Conservation (phyloP, 148 eudicot genomes). For the Heliosperma pusillum region DNA sequence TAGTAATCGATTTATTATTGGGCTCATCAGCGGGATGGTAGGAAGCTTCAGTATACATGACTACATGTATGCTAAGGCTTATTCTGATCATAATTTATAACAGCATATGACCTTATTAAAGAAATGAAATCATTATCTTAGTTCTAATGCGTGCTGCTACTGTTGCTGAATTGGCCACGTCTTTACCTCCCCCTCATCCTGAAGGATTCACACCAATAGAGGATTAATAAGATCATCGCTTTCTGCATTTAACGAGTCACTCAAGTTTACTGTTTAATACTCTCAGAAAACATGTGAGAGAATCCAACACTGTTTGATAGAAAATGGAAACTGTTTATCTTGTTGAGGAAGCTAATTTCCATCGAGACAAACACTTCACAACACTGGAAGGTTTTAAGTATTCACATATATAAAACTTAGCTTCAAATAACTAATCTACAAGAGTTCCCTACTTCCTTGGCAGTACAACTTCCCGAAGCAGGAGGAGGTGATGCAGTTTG, state of each 20-base stretch:
- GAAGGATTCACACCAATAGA: neutral
- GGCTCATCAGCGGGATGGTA: too few species aligned
- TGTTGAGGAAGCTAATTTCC: neutral
- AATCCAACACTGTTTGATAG: neutral
- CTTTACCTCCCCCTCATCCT: neutral
- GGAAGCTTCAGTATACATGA: neutral
- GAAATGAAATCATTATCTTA: neutral
- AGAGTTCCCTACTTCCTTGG: slow-evolving; percentile 31
- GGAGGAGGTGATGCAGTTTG: slow-evolving; percentile 85
- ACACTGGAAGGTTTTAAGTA: neutral
- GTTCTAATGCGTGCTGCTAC: neutral
- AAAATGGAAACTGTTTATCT: neutral
- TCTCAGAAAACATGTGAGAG: neutral
- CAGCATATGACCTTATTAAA: too few species aligned
- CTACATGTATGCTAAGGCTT: neutral
- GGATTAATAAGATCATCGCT: neutral
- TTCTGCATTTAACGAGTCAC: neutral
- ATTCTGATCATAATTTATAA: neutral
- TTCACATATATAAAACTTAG: neutral
- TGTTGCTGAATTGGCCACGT: neutral
- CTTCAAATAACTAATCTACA: slow-evolving; percentile 12
- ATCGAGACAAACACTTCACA: neutral
- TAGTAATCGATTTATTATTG: neutral
- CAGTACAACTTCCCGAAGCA: slow-evolving; percentile 97
- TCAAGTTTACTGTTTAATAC: neutral